Evolutionary conservation across 73 alveolate species (phyloP).

Genomic region (Paraurostyla sp.): DNA sequence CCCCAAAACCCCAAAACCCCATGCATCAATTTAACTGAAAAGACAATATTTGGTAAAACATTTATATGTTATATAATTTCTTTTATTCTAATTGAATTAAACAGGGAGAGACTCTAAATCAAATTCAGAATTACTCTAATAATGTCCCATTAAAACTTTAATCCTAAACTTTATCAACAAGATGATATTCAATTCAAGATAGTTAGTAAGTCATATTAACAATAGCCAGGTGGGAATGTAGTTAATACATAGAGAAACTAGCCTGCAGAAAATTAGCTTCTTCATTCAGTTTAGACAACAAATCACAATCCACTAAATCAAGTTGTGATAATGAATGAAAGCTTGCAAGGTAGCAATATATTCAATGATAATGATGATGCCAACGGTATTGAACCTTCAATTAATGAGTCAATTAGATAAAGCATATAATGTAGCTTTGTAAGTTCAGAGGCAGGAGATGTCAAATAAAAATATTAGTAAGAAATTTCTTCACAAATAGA

Average conservation of each 20-base stretch:
- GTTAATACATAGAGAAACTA: background rate
- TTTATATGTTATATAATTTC: too few species aligned
- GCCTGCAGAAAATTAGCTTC: background rate
- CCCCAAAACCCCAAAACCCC: too few species aligned
- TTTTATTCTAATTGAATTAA: conserved; percentile 14
- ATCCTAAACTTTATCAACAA: background rate
- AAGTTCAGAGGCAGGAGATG: conserved; percentile 20
- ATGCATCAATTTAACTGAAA: too few species aligned
- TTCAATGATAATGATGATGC: conserved; percentile 42
- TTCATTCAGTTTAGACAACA: background rate
- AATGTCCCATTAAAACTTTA: background rate
- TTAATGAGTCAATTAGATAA: conserved; percentile 34
- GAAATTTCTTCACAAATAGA: background rate
- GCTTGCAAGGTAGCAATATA: conserved; percentile 37
- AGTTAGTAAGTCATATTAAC: background rate
- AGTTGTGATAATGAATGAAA: conserved; percentile 14
- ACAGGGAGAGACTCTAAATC: conserved; percentile 22
- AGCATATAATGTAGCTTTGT: conserved; percentile 20
- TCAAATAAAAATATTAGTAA: background rate
- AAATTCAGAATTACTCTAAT: background rate
- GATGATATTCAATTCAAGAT: conserved; percentile 17
- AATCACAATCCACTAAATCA: background rate
- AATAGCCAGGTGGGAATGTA: background rate
- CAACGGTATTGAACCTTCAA: conserved; percentile 50
- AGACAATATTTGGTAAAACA: too few species aligned